phyloP scores from a whole-genome alignment of 371 early-diverging fungal species.

The Circinella umbellata region DNA sequence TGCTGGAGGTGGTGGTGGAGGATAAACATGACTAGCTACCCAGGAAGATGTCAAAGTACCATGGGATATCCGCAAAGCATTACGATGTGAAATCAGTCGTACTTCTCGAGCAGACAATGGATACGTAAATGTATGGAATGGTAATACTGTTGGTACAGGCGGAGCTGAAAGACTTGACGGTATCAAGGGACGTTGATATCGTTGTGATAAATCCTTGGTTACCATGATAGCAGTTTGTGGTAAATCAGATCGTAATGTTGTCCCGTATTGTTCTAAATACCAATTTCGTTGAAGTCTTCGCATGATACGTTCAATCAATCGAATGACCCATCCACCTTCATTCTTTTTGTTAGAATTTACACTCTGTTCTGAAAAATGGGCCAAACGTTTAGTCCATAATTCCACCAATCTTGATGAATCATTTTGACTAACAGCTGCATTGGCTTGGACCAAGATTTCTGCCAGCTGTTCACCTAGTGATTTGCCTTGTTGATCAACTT shows the following conservation, averaged over 20 bases:
- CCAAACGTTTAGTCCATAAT: constrained; percentile 40
- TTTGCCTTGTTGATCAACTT: constrained; percentile 13
- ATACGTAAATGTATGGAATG: constrained; percentile 95
- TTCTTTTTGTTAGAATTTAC: constrained; percentile 44
- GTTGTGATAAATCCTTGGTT: constrained; percentile 37
- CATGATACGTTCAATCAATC: constrained; percentile 66
- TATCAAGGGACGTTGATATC: constrained; percentile 65
- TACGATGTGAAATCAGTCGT: constrained; percentile 86
- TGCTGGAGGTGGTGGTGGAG: constrained; percentile 76
- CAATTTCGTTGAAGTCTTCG: constrained; percentile 68
- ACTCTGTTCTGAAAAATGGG: constrained; percentile 19
- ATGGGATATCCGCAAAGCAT: constrained; percentile 81
- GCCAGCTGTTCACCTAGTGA: constrained; percentile 38
- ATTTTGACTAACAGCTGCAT: not conserved
- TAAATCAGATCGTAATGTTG: constrained; percentile 9
- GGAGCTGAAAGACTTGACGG: constrained; percentile 64
- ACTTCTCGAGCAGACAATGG: constrained; percentile 82
- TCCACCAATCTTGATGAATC: constrained; percentile 12
- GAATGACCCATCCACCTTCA: constrained; percentile 82
- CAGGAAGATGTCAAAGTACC: constrained; percentile 68
- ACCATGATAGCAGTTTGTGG: constrained; percentile 17
- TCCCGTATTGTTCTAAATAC: constrained; percentile 60
- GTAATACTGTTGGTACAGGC: constrained; percentile 85
- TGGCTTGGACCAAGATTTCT: constrained; percentile 31
- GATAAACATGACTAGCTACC: constrained; percentile 74